phyloP scores from a whole-genome alignment of 2,329 filamentous ascomycete species.

The Penicillium thymicola region DNA sequence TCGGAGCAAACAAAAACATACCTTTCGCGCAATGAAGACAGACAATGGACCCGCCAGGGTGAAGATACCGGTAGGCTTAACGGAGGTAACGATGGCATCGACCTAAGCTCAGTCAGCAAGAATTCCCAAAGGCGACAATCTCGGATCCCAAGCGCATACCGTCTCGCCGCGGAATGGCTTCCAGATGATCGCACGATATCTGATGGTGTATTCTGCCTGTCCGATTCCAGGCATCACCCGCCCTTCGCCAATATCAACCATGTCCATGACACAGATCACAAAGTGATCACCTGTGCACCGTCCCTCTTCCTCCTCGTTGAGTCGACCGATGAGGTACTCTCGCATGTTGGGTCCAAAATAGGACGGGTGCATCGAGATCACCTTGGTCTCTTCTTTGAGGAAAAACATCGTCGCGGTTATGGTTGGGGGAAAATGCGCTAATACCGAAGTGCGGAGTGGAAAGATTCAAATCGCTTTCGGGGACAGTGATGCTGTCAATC shows the following conservation, averaged over 20 bases:
- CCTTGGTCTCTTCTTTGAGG: slow-evolving; percentile 92
- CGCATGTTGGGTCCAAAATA: slow-evolving; percentile 95
- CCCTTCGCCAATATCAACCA: slow-evolving; percentile 89
- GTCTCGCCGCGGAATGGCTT: slow-evolving; percentile 97
- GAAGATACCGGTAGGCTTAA: slow-evolving; percentile 85
- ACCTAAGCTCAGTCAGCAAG: slow-evolving; percentile 57
- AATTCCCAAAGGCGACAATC: slow-evolving; percentile 4
- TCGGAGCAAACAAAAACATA: slow-evolving; percentile 46
- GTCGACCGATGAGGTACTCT: slow-evolving; percentile 82
- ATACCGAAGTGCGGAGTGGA: not conserved
- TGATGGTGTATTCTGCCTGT: slow-evolving; percentile 88
- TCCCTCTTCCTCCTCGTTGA: slow-evolving; percentile 90
- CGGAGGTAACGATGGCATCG: slow-evolving; percentile 87
- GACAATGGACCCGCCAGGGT: slow-evolving; percentile 48
- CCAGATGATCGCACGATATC: slow-evolving; percentile 96
- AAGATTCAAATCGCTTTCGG: not conserved
- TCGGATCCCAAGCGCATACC: slow-evolving; percentile 54
- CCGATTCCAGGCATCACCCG: slow-evolving; percentile 89
- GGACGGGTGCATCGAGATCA: slow-evolving; percentile 91
- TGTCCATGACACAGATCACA: slow-evolving; percentile 97
- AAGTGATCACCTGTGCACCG: slow-evolving; percentile 95
- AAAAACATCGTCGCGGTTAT: slow-evolving; percentile 74
- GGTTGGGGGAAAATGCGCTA: slow-evolving; percentile 1
- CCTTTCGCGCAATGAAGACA: slow-evolving; percentile 61
- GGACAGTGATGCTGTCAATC: slow-evolving; percentile 6